Conservation (phyloP, 1,284 basidiomycete species). For the Lignosus rhinocerotis region DNA sequence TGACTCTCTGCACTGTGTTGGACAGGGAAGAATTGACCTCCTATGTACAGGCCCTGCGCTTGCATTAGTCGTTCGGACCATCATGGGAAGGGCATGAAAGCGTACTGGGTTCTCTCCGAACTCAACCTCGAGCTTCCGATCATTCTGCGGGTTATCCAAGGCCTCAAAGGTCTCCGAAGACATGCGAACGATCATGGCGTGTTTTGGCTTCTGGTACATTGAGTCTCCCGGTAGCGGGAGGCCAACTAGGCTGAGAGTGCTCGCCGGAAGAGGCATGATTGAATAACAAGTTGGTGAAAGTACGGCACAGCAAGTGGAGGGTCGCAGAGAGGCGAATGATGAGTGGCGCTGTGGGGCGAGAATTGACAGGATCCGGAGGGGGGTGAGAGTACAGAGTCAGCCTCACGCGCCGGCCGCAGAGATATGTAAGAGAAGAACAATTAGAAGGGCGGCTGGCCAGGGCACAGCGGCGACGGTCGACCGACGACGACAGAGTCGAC, state of each 20-base stretch:
- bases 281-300: slow-evolving; percentile 6
- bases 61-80: neutral
- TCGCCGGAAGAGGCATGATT: slow-evolving; percentile 63
- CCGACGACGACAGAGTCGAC: neutral
- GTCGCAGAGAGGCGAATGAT: neutral
- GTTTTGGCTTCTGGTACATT: slow-evolving; percentile 59
- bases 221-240: slow-evolving; percentile 53
- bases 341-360: neutral
- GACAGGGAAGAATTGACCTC: slow-evolving; percentile 62
- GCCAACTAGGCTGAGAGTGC: slow-evolving; percentile 57
- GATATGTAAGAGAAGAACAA: neutral
- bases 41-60: slow-evolving; percentile 63
- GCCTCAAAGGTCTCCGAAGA: slow-evolving; percentile 68
- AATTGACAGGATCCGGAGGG: neutral
- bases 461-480: slow-evolving; percentile 2
- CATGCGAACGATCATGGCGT: slow-evolving; percentile 72
- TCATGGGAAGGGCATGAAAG: slow-evolving; percentile 5
- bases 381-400: neutral
- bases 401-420: neutral
- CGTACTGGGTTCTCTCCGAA: slow-evolving; percentile 60
- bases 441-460: neutral
- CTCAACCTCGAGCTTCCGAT: slow-evolving; percentile 55
- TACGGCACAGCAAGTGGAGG: neutral
- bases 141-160: slow-evolving; percentile 49
- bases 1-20: slow-evolving; percentile 49